Evolutionary conservation across 2,329 filamentous ascomycete species (phyloP).

Genomic region (Bipolaris sorokiniana): DNA sequence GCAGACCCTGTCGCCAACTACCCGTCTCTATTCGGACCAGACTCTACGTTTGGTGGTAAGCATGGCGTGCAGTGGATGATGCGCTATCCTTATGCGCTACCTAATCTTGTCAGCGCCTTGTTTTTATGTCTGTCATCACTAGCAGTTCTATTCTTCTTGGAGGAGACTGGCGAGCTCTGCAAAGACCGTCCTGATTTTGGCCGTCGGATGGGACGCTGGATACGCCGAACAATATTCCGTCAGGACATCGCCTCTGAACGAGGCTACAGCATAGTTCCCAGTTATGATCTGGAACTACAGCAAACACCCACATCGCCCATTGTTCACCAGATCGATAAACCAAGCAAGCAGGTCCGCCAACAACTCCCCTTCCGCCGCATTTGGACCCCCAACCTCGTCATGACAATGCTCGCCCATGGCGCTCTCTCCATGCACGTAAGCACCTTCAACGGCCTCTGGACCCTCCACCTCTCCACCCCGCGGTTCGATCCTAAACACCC

Average conservation of each 20-base stretch:
- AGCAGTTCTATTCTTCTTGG: constrained; percentile 67
- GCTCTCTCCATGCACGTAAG: constrained; percentile 57
- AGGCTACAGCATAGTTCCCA: constrained; percentile 42
- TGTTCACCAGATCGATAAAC: constrained; percentile 19
- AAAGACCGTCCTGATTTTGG: constrained; percentile 52
- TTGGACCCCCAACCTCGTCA: constrained; percentile 55
- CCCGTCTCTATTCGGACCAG: constrained; percentile 67
- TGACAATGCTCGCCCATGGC: constrained; percentile 53
- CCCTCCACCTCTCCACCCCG: constrained; percentile 57
- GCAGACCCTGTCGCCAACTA: constrained; percentile 69
- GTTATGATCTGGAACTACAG: constrained; percentile 41
- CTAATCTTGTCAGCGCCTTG: constrained; percentile 69
- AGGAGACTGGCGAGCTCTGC: constrained; percentile 61
- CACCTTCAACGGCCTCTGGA: constrained; percentile 58
- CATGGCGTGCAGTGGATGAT: constrained; percentile 68
- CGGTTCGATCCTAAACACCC: constrained; percentile 49
- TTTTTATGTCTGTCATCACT: constrained; percentile 64
- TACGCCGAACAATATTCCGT: constrained; percentile 45
- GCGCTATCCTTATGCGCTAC: constrained; percentile 71
- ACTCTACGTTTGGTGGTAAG: constrained; percentile 62
- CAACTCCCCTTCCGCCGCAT: constrained; percentile 56
- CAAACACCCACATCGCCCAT: constrained; percentile 35
- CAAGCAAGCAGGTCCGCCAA: constrained; percentile 19
- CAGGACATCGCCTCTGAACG: constrained; percentile 25
- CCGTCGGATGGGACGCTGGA: constrained; percentile 48